Conservation (phyloP, 352 stramenopile species). For the Phytophthora sansomeana region DNA sequence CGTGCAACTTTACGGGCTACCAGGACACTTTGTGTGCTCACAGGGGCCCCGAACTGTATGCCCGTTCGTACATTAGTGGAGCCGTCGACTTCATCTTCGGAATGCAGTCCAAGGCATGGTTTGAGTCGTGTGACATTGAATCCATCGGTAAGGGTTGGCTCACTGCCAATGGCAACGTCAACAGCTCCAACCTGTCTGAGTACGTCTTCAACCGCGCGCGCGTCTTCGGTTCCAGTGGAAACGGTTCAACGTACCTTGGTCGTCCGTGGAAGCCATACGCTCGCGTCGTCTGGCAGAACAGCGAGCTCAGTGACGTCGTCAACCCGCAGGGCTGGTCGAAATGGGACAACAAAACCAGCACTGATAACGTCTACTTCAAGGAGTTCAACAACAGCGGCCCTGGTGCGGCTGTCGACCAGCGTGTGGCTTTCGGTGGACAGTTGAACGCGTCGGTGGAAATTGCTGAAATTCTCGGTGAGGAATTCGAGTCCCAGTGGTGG, state of each 20-base stretch:
- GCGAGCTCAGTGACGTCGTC: constrained; percentile 11
- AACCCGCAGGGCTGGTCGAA: constrained; percentile 8
- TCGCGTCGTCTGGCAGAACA: constrained; percentile 23
- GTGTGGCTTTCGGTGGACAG: constrained; percentile 12
- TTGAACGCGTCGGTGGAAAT: constrained; percentile 6
- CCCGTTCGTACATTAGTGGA: too few relatives aligned
- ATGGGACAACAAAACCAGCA: constrained; percentile 17
- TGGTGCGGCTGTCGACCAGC: not conserved
- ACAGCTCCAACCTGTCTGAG: constrained; percentile 18
- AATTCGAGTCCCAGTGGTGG: constrained; percentile 11
- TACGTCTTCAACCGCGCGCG: constrained; percentile 20
- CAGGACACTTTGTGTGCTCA: constrained; percentile 20
- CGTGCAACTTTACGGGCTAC: constrained; percentile 14
- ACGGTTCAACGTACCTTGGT: constrained; percentile 14
- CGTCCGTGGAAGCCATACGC: constrained; percentile 14
- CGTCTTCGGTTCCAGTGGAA: constrained; percentile 8
- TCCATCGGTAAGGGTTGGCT: constrained; percentile 16
- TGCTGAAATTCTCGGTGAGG: constrained; percentile 5
- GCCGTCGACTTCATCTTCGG: constrained; percentile 22
- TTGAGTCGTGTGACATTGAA: too few relatives aligned
- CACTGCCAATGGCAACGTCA: constrained; percentile 9
- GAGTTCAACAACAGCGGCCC: constrained; percentile 20
- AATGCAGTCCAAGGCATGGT: constrained; percentile 3
- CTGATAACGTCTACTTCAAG: constrained; percentile 25
- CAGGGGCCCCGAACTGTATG: constrained; percentile 11